phyloP scores from a whole-genome alignment of 2,329 filamentous ascomycete genomes.

The Penicillium rolfsii region DNA sequence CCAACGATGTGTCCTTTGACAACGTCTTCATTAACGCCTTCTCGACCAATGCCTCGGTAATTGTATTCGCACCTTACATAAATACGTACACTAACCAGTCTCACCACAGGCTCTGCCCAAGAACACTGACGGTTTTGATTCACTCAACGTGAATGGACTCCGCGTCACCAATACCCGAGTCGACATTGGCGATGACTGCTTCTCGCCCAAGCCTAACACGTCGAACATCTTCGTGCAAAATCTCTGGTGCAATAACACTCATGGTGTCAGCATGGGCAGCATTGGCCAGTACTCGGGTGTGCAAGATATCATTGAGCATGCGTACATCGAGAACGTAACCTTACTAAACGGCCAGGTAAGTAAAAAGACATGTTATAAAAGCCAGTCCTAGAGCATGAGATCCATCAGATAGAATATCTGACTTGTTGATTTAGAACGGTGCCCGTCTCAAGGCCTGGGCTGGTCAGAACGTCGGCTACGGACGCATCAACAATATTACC shows the following conservation, averaged over 20 bases:
- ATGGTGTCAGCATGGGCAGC: conserved; percentile 62
- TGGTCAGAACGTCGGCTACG: conserved; percentile 60
- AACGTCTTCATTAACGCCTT: conserved; percentile 59
- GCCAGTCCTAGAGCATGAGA: conserved; percentile 24
- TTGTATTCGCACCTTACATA: not conserved
- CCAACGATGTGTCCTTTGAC: conserved; percentile 58
- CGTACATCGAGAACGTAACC: conserved; percentile 63
- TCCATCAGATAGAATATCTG: conserved; percentile 3
- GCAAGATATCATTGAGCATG: conserved; percentile 60
- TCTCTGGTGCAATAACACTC: conserved; percentile 63
- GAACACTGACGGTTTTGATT: conserved; percentile 67
- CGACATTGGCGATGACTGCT: conserved; percentile 64
- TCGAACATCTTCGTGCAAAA: conserved; percentile 62
- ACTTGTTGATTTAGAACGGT: conserved; percentile 48
- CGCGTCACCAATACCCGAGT: conserved; percentile 56
- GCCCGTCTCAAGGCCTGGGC: conserved; percentile 66
- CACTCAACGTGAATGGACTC: conserved; percentile 59
- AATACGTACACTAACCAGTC: not conserved
- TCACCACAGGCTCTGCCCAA: conserved; percentile 52
- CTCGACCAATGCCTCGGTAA: conserved; percentile 52
- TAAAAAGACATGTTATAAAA: not conserved
- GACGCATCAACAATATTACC: conserved; percentile 65
- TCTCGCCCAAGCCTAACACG: conserved; percentile 64
- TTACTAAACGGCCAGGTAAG: conserved; percentile 54
- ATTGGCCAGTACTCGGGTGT: conserved; percentile 62